phyloP scores from a whole-genome alignment of 306 rosid genomes.

The Trifolium dubium region DNA sequence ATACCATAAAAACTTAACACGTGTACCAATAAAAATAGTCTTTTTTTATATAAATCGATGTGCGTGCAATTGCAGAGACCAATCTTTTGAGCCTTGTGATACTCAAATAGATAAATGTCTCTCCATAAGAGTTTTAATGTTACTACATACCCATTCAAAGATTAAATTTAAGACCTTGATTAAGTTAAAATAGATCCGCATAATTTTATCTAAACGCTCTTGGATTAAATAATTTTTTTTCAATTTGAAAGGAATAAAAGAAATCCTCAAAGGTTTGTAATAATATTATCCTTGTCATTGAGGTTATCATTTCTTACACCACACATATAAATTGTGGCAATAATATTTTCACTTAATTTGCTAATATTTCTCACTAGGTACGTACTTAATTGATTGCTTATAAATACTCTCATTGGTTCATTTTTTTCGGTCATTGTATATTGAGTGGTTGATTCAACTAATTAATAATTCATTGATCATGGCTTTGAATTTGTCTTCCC shows the following conservation, averaged over 20 bases:
- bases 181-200: no score
- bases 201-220: no score
- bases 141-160: no score
- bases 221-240: no score
- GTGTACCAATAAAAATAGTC: constrained; percentile 36
- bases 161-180: no score
- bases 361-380: background rate
- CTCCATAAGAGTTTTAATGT: no score
- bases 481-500: constrained; percentile 78
- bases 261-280: background rate
- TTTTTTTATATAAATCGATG: no score
- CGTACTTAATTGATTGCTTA: background rate
- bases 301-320: constrained; percentile 40
- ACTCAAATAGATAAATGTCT: no score
- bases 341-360: background rate
- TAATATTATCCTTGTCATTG: constrained; percentile 22
- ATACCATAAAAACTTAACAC: background rate
- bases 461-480: constrained; percentile 26
- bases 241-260: no score
- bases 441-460: constrained; percentile 30
- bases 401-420: constrained; percentile 40
- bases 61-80: no score
- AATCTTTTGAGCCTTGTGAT: no score
- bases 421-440: background rate
- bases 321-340: constrained; percentile 42